Evolutionary conservation across 2,329 filamentous ascomycete species (phyloP).

Genomic region (Aspergillus sp.): DNA sequence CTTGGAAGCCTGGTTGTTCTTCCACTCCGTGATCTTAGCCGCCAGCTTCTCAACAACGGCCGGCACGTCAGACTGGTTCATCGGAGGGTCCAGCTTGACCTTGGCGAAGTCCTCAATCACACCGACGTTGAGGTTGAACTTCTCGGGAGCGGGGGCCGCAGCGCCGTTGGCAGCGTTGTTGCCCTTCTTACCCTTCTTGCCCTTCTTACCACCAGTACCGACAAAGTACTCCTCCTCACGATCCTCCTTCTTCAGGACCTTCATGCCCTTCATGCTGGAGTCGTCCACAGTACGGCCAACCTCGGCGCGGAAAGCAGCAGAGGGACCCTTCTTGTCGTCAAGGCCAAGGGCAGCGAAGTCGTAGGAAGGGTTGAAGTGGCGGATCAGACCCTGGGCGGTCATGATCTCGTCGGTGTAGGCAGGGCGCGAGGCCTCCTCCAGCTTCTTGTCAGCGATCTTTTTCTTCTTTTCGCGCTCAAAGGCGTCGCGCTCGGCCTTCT

Average conservation of each 20-base stretch:
- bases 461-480: conserved; percentile 49
- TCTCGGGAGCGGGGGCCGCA: conserved; percentile 51
- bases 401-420: conserved; percentile 93
- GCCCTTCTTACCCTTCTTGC: conserved; percentile 82
- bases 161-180: conserved; percentile 38
- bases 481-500: conserved; percentile 71
- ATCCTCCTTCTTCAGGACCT: conserved; percentile 80
- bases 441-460: conserved; percentile 54
- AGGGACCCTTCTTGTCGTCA: conserved; percentile 42
- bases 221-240: conserved; percentile 82
- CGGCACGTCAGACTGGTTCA: conserved; percentile 79
- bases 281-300: conserved; percentile 81
- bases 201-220: conserved; percentile 73
- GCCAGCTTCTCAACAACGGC: conserved; percentile 82
- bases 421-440: conserved; percentile 59
- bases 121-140: conserved; percentile 84
- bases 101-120: conserved; percentile 87
- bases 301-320: conserved; percentile 73
- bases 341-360: conserved; percentile 62
- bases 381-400: conserved; percentile 79
- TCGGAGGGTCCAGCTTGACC: conserved; percentile 82
- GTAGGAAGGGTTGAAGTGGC: conserved; percentile 84
- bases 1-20: conserved; percentile 81
- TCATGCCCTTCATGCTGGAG: conserved; percentile 79
- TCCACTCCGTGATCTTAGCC: conserved; percentile 88